Conservation (phyloP, 306 rosid species). For the Cucumis hystrix region DNA sequence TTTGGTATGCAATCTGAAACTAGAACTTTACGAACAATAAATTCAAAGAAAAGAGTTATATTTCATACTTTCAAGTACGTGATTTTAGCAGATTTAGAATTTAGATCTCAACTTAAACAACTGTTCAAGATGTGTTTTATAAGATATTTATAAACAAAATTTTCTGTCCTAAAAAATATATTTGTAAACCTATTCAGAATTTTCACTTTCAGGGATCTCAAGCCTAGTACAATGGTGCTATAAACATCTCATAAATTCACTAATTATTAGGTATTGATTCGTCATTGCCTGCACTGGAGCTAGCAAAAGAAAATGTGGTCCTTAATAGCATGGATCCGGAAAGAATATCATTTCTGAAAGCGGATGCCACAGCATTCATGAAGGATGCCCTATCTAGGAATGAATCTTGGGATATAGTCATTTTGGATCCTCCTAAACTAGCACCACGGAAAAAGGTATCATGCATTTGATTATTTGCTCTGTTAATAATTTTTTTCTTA, state of each 20-base stretch:
- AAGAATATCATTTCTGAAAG: constrained; percentile 54
- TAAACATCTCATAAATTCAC: background rate
- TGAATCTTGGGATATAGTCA: constrained; percentile 76
- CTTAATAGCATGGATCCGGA: constrained; percentile 65
- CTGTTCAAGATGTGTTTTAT: no score
- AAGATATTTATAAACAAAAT: no score
- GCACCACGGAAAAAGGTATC: constrained; percentile 77
- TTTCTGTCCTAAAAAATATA: no score
- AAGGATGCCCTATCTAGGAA: constrained; percentile 57
- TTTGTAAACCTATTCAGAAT: no score
- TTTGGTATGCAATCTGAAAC: no score
- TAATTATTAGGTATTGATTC: constrained; percentile 58
- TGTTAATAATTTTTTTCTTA: background rate
- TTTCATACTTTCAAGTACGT: no score
- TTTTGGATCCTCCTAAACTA: constrained; percentile 86
- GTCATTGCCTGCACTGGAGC: constrained; percentile 66
- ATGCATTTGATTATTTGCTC: background rate
- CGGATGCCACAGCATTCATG: constrained; percentile 72
- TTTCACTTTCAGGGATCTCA: background rate
- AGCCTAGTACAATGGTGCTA: background rate
- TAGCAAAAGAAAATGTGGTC: constrained; percentile 70
- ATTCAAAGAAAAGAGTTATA: no score
- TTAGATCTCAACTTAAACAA: no score
- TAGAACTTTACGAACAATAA: no score
- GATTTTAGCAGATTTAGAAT: no score